Conservation (phyloP, 768 basidiomycete genomes). For the Boletus fagicola region DNA sequence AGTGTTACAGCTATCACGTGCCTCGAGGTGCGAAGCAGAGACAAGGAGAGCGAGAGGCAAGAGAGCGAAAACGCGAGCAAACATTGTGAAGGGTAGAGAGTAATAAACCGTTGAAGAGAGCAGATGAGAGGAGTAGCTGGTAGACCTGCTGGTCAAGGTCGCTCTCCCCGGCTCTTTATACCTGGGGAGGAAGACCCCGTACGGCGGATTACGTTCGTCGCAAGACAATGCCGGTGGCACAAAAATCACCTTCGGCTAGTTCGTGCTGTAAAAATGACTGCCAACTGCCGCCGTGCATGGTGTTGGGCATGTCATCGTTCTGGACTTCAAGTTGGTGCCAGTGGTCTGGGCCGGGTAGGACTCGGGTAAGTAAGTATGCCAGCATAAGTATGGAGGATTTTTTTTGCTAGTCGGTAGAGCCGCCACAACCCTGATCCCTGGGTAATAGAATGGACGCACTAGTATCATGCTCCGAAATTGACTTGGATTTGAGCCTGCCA, state of each 20-base stretch:
- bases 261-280: not conserved
- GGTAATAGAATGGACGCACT: no score
- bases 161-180: constrained; percentile 6
- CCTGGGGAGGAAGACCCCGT: constrained; percentile 3
- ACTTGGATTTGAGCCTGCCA: not conserved
- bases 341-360: not conserved
- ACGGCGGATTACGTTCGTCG: constrained; percentile 2
- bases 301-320: not conserved
- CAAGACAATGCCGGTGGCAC: not conserved
- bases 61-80: constrained; percentile 20
- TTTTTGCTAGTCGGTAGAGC: constrained; percentile 3
- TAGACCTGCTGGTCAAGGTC: not conserved
- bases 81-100: constrained; percentile 2
- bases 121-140: not conserved
- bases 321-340: no score
- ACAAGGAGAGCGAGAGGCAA: constrained; percentile 18
- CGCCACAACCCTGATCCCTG: not conserved
- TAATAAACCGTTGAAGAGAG: not conserved
- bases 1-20: constrained; percentile 13
- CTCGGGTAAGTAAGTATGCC: not conserved
- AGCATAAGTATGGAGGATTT: not conserved
- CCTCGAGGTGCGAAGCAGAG: constrained; percentile 5
- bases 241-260: not conserved
- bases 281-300: no score
- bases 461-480: not conserved